Percentiles rank a stretch among this genome's conserved stretches.
Evolutionary conservation across 2,329 filamentous ascomycete genomes (phyloP).

Genomic region (Microcyclospora pomicola): DNA sequence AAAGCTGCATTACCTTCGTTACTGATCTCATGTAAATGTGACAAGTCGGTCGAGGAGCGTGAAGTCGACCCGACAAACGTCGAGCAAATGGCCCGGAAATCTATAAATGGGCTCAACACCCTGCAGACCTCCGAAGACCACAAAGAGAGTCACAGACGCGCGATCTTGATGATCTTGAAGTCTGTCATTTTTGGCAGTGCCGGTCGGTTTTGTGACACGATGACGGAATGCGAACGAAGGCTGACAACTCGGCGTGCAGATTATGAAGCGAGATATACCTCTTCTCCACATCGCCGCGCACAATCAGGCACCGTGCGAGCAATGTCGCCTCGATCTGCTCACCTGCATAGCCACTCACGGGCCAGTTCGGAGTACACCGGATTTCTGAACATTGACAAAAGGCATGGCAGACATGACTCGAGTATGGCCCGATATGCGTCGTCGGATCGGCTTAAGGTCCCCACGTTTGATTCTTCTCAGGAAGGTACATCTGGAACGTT

Average conservation of each 20-base stretch:
- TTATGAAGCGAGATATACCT: conserved; percentile 8
- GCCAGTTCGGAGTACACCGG: conserved; percentile 34
- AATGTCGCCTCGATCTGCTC: conserved; percentile 26
- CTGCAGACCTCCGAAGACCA: conserved; percentile 59
- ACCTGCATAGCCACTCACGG: conserved; percentile 28
- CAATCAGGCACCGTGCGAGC: conserved; percentile 31
- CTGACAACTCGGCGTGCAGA: conserved; percentile 3
- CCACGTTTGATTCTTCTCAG: conserved; percentile 6
- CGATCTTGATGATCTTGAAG: conserved; percentile 61
- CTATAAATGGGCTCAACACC: conserved; percentile 51
- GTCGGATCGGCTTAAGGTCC: conserved; percentile 16
- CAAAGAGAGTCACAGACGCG: conserved; percentile 59
- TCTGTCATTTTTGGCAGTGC: conserved; percentile 50
- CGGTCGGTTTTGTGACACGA: conserved; percentile 43
- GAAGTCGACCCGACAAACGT: conserved; percentile 58
- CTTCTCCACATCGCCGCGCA: conserved; percentile 27
- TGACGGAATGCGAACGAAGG: neutral
- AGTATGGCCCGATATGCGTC: conserved; percentile 16
- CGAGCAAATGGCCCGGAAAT: conserved; percentile 46
- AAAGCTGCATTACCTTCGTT: conserved; percentile 62
- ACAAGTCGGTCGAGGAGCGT: conserved; percentile 55
- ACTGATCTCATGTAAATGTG: conserved; percentile 82
- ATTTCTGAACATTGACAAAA: conserved; percentile 13
- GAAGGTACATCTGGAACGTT: conserved; percentile 43
- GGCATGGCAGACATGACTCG: conserved; percentile 21